These are phyloP conservation scores for Aureobasidium subglaciale DNA, from an alignment of 2,329 filamentous ascomycete species.

Conservation along the genomic window DNA sequence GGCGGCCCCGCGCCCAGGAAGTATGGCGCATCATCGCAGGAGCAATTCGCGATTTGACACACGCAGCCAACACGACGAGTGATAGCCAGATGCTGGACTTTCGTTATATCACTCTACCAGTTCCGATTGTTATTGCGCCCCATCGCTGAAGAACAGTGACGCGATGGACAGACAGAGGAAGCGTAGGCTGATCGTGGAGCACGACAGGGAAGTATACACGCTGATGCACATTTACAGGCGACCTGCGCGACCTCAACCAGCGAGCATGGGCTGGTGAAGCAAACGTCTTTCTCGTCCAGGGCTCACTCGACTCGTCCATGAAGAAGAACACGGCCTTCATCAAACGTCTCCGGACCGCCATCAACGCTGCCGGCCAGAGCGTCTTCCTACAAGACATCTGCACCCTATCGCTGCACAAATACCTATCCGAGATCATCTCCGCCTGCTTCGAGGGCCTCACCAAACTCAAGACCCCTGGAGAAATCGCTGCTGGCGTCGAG, in stretches of 20 bases:
- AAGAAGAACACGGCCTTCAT: slow-evolving; percentile 99
- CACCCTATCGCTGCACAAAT: slow-evolving; percentile 87
- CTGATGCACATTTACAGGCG: slow-evolving; percentile 49
- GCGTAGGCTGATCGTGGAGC: slow-evolving; percentile 28
- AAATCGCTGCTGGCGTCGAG: slow-evolving; percentile 86
- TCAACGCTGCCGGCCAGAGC: slow-evolving; percentile 68
- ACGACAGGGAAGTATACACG: neutral
- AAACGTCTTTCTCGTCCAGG: slow-evolving; percentile 73
- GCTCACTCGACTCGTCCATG: slow-evolving; percentile 83
- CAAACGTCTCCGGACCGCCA: slow-evolving; percentile 84
- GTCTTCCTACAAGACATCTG: slow-evolving; percentile 88
- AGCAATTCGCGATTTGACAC: neutral
- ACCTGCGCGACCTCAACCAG: slow-evolving; percentile 82
- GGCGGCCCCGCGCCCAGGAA: neutral
- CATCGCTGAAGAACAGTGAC: slow-evolving; percentile 5
- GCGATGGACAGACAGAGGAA: slow-evolving; percentile 46
- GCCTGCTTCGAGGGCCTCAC: slow-evolving; percentile 92
- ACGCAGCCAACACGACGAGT: neutral
- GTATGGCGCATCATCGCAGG: neutral
- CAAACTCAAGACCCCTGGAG: slow-evolving; percentile 83
- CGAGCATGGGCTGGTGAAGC: slow-evolving; percentile 81
- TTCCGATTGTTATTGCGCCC: neutral
- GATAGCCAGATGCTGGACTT: slow-evolving; percentile 7
- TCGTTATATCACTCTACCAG: neutral
- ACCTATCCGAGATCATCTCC: slow-evolving; percentile 92